These are phyloP conservation scores for Uronychia setigera DNA, from an alignment of 73 alveolate species.

Conservation along the genomic window DNA sequence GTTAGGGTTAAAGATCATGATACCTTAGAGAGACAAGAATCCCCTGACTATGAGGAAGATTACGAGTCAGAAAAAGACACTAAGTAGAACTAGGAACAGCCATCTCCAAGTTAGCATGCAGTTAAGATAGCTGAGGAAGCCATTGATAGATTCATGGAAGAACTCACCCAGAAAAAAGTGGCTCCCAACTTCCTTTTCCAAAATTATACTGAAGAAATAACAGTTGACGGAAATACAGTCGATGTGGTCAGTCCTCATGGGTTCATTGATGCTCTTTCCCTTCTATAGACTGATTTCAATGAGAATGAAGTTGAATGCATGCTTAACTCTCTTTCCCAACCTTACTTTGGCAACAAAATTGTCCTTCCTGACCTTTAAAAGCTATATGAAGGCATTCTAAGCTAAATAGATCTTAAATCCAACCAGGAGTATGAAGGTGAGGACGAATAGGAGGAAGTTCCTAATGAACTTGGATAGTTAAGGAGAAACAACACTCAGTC, in stretches of 20 bases:
- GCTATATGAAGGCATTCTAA: not conserved
- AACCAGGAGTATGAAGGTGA: not conserved
- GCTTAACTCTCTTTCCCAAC: too few relatives aligned
- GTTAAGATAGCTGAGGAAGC: not conserved
- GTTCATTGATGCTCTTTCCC: not conserved
- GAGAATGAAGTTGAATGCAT: not conserved
- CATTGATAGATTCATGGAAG: not conserved
- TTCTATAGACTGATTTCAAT: not conserved
- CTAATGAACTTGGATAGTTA: too few relatives aligned
- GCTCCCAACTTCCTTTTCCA: not conserved
- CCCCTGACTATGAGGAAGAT: too few relatives aligned
- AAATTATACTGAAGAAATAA: not conserved
- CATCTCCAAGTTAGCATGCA: too few relatives aligned
- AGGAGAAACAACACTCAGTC: too few relatives aligned
- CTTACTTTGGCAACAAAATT: too few relatives aligned
- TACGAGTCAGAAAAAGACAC: too few relatives aligned
- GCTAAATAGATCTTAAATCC: too few relatives aligned
- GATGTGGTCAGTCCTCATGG: not conserved
- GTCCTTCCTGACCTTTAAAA: not conserved
- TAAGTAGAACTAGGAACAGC: too few relatives aligned
- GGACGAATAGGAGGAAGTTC: not conserved
- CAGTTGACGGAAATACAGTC: not conserved
- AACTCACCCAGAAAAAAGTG: not conserved
- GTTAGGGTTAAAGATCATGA: too few relatives aligned
- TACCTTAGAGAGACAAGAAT: too few relatives aligned